These are phyloP conservation scores for Escovopsis sp. DNA, from an alignment of 2,329 filamentous ascomycete species.

Conservation along the genomic window DNA sequence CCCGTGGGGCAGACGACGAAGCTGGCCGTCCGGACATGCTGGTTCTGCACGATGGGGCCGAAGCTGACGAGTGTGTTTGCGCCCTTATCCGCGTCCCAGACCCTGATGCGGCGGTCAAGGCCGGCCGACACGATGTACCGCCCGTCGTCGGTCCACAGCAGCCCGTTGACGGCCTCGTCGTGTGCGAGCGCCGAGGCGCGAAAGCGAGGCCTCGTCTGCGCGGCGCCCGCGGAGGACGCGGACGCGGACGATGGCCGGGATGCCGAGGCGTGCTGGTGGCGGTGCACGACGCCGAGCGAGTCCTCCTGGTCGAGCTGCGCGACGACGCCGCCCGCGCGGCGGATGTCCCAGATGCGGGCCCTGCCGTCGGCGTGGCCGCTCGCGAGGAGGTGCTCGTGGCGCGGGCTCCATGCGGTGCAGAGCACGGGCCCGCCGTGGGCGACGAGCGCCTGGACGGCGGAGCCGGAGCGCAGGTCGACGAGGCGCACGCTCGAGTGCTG, in stretches of 20 bases:
- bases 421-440: constrained; percentile 55
- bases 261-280: constrained; percentile 19
- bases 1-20: constrained; percentile 50
- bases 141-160: constrained; percentile 74
- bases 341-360: constrained; percentile 75
- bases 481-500: constrained; percentile 74
- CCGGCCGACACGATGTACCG: constrained; percentile 64
- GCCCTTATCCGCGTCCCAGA: constrained; percentile 71
- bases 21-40: constrained; percentile 42
- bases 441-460: constrained; percentile 53
- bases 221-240: constrained; percentile 10
- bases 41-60: constrained; percentile 67
- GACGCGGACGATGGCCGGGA: no score
- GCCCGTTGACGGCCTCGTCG: constrained; percentile 65
- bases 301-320: constrained; percentile 76
- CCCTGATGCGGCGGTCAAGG: constrained; percentile 69
- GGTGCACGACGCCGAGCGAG: constrained; percentile 48
- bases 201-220: constrained; percentile 21
- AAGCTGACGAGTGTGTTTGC: constrained; percentile 84
- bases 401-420: constrained; percentile 68
- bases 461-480: constrained; percentile 72
- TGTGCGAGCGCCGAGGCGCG: constrained; percentile 52
- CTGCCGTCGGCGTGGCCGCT: constrained; percentile 77
- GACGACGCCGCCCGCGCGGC: constrained; percentile 61
- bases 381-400: constrained; percentile 62